Evolutionary conservation across 2,329 filamentous ascomycete species (phyloP).

Genomic region (Lachnellula hyalina): DNA sequence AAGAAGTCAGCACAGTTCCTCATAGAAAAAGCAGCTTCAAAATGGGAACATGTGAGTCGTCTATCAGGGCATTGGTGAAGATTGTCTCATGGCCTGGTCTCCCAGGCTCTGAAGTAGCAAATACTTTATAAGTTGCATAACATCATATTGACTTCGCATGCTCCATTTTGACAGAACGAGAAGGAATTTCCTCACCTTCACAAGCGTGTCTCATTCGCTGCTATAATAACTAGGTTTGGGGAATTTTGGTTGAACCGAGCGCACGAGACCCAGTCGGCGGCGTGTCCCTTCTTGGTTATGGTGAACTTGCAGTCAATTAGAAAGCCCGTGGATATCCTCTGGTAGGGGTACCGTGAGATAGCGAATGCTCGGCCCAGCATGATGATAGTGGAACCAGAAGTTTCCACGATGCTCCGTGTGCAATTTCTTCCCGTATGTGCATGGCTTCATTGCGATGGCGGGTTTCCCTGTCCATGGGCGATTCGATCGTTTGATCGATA

Average conservation of each 20-base stretch:
- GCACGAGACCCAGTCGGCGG: constrained; percentile 98
- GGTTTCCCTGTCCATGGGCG: no score
- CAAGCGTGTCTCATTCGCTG: constrained; percentile 98
- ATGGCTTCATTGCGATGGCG: no score
- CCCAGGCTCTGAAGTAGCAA: constrained; percentile 99
- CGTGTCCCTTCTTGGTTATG: constrained; percentile 99
- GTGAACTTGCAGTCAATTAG: constrained; percentile 95
- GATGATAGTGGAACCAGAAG: no score
- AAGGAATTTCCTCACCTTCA: constrained; percentile 73
- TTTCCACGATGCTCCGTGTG: no score
- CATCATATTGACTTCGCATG: constrained; percentile 68
- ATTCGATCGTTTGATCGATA: no score
- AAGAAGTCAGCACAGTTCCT: constrained; percentile 17
- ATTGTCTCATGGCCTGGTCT: constrained; percentile 88
- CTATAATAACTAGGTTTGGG: constrained; percentile 99
- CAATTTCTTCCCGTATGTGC: no score
- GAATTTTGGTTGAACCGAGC: constrained; percentile 99
- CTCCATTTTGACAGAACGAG: constrained; percentile 17
- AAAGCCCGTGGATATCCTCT: no score
- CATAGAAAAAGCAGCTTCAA: not conserved
- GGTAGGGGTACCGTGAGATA: no score
- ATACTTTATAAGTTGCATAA: constrained; percentile 86
- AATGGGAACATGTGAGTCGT: constrained; percentile 17
- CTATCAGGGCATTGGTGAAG: constrained; percentile 84
- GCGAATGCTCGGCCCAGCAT: no score